These are phyloP conservation scores for Agarophyton chilense DNA, from an alignment of 23 red algal species.

Conservation along the genomic window DNA sequence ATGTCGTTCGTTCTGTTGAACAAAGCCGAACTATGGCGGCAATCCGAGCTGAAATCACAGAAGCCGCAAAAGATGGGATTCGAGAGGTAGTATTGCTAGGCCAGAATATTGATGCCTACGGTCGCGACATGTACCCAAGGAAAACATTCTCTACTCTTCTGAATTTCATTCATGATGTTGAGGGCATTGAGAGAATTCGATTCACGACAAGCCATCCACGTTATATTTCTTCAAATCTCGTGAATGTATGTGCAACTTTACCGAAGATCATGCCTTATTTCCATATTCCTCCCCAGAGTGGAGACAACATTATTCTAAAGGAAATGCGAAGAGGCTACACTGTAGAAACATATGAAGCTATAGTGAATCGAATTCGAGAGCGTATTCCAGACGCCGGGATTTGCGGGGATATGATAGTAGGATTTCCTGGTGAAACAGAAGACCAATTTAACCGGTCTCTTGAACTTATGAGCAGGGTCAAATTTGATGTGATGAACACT, in stretches of 20 bases:
- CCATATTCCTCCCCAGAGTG: slow-evolving; percentile 93
- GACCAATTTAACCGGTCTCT: slow-evolving; percentile 86
- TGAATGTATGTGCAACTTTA: slow-evolving; percentile 66
- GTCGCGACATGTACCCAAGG: slow-evolving; percentile 84
- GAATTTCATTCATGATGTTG: slow-evolving; percentile 74
- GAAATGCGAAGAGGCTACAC: slow-evolving; percentile 93
- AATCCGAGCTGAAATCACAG: slow-evolving; percentile 79
- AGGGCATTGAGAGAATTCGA: slow-evolving; percentile 88
- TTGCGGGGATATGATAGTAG: slow-evolving; percentile 95
- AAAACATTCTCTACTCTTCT: slow-evolving; percentile 79
- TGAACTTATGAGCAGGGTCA: slow-evolving; percentile 69
- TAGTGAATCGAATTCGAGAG: slow-evolving; percentile 82
- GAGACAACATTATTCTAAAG: slow-evolving; percentile 79
- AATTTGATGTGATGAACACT: slow-evolving; percentile 91
- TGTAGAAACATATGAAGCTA: slow-evolving; percentile 71
- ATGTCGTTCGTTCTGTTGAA: slow-evolving; percentile 82
- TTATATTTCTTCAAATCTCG: slow-evolving; percentile 80
- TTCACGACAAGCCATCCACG: slow-evolving; percentile 93
- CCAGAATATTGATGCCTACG: slow-evolving; percentile 98
- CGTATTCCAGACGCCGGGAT: slow-evolving; percentile 91
- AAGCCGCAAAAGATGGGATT: slow-evolving; percentile 67
- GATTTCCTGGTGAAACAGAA: slow-evolving; percentile 94
- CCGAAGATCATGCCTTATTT: slow-evolving; percentile 84
- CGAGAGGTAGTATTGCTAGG: slow-evolving; percentile 89
- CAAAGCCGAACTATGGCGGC: slow-evolving; percentile 82